Evolutionary conservation across 345 rosid genomes (phyloP).

Genomic region (Eucalyptus virginea): DNA sequence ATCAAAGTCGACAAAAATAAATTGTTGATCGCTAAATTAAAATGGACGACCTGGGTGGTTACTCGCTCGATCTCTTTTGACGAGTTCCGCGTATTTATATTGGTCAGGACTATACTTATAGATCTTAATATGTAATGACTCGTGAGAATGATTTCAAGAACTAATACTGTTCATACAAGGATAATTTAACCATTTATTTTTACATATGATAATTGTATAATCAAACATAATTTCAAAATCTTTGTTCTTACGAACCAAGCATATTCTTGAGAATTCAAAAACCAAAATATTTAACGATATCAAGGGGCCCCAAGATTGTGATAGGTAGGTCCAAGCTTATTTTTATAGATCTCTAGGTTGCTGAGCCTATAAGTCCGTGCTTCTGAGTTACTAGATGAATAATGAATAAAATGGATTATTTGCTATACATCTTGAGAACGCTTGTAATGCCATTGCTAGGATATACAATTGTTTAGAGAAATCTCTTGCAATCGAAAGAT

Average conservation of each 20-base stretch:
- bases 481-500: not conserved
- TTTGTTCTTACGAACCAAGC: fast-evolving
- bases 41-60: not conserved
- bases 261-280: not conserved
- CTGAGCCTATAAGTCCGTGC: not conserved
- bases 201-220: fast-evolving
- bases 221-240: not conserved
- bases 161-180: fast-evolving
- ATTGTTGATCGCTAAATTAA: not conserved
- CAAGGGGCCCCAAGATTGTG: not conserved
- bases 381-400: fast-evolving
- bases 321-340: not conserved
- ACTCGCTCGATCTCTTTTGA: not conserved
- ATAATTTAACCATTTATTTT: not conserved
- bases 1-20: no score
- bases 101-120: not conserved
- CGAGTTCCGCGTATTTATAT: not conserved
- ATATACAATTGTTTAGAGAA: not conserved
- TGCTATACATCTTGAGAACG: fast-evolving
- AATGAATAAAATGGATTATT: no score
- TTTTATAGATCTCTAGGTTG: fast-evolving
- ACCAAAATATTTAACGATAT: not conserved
- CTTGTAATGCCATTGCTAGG: no score
- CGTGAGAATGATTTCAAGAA: not conserved
- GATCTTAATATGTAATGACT: not conserved